Base-by-base conservation (phyloP, 495 filamentous ascomycete species). In the Daldinia grandis region DNA sequence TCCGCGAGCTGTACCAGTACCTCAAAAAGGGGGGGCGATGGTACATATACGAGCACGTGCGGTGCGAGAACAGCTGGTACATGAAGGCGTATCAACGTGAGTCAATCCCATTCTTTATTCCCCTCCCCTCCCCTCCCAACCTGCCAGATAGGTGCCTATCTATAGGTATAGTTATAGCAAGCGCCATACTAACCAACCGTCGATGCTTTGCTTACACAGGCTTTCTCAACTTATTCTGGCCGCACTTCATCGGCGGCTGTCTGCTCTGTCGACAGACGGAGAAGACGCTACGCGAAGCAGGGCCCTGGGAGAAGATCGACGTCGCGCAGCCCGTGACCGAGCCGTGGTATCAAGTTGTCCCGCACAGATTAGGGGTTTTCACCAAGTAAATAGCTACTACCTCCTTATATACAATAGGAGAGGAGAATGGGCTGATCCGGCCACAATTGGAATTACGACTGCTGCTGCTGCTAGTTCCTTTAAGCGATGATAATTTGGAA, bases 41-140 rank as follows among this genome's bases (percentile, higher is more conserved):
- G 85, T 85, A 92, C 47, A 82, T 92, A 12, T 89, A 87, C 47
- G 92, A 94, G 81, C 92, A 94, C 80, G 89, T 93, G 35, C 80
- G 82, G 55, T 65, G 53, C 51, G 70, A 83, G 63, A 79, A 83
- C 72, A 74, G 78, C 42, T 78, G 74, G 74, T 75, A 78, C 17
- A 85, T 89, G 81, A 73, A 78, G 58, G 74, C 78, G 49, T 78
- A 84, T 84, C 77, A 81, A 79, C 67, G 88, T 86, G 49, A 79
- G 88, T 81, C 3, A 12, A 37, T 54, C 17, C 37, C 42, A 9
- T 15, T 38, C 17, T 55, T 57, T 21, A 17, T 9, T 49, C 12
- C 30, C 28, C 42, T 47, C 56, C 37, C 14, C 17, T 37, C n/a
- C 4, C 19, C n/a, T n/a, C n/a, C n/a, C n/a, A n/a, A 21, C 8